These are phyloP conservation scores for Epichloe elymi DNA, from an alignment of 2,329 filamentous ascomycete genomes.

Conservation along the genomic window DNA sequence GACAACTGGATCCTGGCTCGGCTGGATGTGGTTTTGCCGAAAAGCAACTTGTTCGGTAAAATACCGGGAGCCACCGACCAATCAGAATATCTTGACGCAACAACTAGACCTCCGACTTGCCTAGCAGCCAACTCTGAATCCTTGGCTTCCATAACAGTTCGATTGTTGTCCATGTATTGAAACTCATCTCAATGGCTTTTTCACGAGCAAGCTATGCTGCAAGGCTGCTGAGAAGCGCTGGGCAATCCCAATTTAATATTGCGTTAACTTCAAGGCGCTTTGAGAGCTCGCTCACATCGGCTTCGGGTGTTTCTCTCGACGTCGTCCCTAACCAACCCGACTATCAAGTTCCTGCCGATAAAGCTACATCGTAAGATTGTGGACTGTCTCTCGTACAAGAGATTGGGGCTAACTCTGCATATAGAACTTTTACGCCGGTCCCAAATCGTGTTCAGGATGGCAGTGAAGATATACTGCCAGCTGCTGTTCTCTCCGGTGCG, in stretches of 20 bases:
- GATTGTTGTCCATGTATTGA: slow-evolving; percentile 13
- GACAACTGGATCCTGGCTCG: slow-evolving; percentile 14
- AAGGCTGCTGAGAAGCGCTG: slow-evolving; percentile 36
- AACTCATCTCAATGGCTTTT: slow-evolving; percentile 45
- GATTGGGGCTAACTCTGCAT: not conserved
- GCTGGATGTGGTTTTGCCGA: slow-evolving; percentile 20
- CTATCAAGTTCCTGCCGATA: slow-evolving; percentile 70
- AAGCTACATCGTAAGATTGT: slow-evolving; percentile 66
- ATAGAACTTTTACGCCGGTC: slow-evolving; percentile 77
- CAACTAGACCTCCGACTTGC: slow-evolving; percentile 11
- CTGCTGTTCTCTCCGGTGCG: slow-evolving; percentile 79
- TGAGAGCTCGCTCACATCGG: slow-evolving; percentile 36
- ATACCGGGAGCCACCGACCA: slow-evolving; percentile 29
- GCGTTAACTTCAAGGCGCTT: slow-evolving; percentile 38
- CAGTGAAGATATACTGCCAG: slow-evolving; percentile 69
- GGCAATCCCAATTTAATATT: slow-evolving; percentile 22
- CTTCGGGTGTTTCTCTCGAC: slow-evolving; percentile 24
- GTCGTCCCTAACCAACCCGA: slow-evolving; percentile 55
- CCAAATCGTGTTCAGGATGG: slow-evolving; percentile 84
- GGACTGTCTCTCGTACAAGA: not conserved
- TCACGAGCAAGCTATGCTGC: slow-evolving; percentile 44
- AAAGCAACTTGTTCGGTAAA: slow-evolving; percentile 39
- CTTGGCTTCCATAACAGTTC: slow-evolving; percentile 9
- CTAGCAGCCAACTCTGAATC: not conserved
- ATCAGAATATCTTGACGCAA: slow-evolving; percentile 19